These are phyloP conservation scores for Hyaloperonospora brassicae DNA, from an alignment of 352 stramenopile species.

Conservation along the genomic window DNA sequence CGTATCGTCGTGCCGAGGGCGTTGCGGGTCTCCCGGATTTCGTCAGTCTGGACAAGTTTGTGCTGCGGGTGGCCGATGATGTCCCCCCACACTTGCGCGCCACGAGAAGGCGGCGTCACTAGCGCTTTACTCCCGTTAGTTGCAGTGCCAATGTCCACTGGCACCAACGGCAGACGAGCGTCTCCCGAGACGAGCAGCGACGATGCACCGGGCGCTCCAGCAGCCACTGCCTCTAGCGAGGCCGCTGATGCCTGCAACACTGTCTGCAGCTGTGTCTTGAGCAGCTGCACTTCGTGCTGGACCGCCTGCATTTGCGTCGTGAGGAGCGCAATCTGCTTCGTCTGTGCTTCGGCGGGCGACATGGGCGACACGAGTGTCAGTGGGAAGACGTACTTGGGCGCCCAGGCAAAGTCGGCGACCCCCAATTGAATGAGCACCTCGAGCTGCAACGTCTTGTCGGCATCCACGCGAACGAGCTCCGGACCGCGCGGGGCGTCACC, in stretches of 20 bases:
- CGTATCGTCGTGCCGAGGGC: conserved; percentile 11
- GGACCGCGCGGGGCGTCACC: background rate
- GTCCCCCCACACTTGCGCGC: conserved; percentile 22
- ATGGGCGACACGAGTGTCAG: conserved; percentile 7
- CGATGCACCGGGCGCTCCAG: background rate
- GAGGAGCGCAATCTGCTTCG: conserved; percentile 10
- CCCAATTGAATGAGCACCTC: conserved; percentile 18
- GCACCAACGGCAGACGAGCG: no score
- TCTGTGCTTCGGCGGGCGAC: conserved; percentile 5
- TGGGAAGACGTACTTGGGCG: conserved; percentile 21
- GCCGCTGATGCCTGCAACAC: conserved; percentile 12
- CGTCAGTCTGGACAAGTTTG: conserved; percentile 20
- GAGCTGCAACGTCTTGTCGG: conserved; percentile 16
- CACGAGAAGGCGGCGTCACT: conserved; percentile 4
- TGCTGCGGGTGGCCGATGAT: conserved; percentile 20
- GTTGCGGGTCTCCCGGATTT: conserved; percentile 22
- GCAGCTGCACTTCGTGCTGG: conserved; percentile 19
- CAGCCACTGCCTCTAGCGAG: background rate
- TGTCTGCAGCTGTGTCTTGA: conserved; percentile 22
- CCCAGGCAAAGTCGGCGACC: conserved; percentile 15
- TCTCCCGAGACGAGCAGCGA: no score
- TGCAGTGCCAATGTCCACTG: no score
- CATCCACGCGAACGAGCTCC: conserved; percentile 8
- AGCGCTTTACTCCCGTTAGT: background rate
- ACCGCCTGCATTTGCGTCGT: conserved; percentile 24